Conservation (phyloP, 192 early-diverging fungal species). For the Dissophora ornata region DNA sequence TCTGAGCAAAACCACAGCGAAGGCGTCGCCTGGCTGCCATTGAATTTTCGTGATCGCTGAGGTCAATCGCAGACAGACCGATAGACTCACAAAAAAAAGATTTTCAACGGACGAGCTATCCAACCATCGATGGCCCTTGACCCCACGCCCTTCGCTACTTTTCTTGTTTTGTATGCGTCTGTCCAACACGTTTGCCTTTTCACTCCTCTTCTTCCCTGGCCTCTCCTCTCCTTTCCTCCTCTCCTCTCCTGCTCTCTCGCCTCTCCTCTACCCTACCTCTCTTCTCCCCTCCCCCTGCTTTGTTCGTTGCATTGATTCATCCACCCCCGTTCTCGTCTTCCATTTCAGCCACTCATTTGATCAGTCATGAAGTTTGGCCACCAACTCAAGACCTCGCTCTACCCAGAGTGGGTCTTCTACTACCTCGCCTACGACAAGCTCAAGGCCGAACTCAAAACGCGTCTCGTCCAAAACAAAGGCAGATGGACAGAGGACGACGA, state of each 20-base stretch:
- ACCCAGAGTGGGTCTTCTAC: constrained; percentile 89
- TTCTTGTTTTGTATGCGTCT: background rate
- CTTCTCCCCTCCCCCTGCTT: background rate
- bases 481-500: constrained; percentile 88
- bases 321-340: background rate
- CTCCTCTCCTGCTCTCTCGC: background rate
- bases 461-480: constrained; percentile 52
- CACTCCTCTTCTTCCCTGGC: background rate
- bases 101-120: background rate
- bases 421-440: constrained; percentile 87
- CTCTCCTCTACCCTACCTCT: background rate
- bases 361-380: constrained; percentile 90
- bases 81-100: background rate
- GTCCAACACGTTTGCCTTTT: background rate
- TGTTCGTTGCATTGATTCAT: background rate
- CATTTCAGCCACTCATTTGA: background rate
- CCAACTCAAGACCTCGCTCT: constrained; percentile 81
- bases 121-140: constrained; percentile 6
- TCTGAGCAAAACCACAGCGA: too few relatives aligned
- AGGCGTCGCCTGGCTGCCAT: background rate
- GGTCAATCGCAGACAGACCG: too few relatives aligned
- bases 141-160: constrained; percentile 3
- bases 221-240: background rate
- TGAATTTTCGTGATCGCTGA: background rate
- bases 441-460: constrained; percentile 84